Base-by-base conservation (phyloP, 805 yeast species). In the Ogataea paradorogensis region DNA sequence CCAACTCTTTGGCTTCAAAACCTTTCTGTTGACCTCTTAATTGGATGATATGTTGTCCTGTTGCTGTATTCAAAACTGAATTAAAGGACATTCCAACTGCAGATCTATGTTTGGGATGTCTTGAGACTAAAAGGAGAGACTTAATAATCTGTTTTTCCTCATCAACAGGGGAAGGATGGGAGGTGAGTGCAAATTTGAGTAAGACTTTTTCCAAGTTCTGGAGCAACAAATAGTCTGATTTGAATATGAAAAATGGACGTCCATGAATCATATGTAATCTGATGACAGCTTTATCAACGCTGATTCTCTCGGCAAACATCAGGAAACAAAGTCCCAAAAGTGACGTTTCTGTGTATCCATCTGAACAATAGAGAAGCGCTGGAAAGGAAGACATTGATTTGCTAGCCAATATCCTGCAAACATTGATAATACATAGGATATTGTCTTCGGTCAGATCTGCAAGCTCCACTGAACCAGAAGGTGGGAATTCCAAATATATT, bases 291-390 rank as follows among this genome's bases (percentile, higher is more conserved):
- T 82, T 80, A 20, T 83, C 80, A 9, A 86, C 61, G 0, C 74
- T 49, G 14, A 78, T 55, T 27, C 82, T 78, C 38, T 81, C 74
- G 2, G 85, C 59, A 61, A 82, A 91, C 42, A 91, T 83, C 42
- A 84, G 50, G 52, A 76, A 90, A 40, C 89, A 75, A 25, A 87
- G 65, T 0, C 78, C 75, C 27, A 90, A 61, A n/a, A 91, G 69
- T 5, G 95, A 79, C 36, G 90, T 83, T 56, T 89, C 96, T 0
- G 96, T 87, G 61, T 90, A 91, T 0, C 98, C 98, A 62, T 91
- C 96, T 2, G 85, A 76, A 55, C 96, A 88, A 56, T 79, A 82
- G 8, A 90, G 66, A 44, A 90, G 68, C 0, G 79, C 65, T 3
- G 77, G 71, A 35, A 67, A 61, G 3, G 50, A 30, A 50, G 56